These are phyloP conservation scores for Alternaria novae-zelandiae DNA, from an alignment of 2,329 filamentous ascomycete genomes.

Conservation along the genomic window DNA sequence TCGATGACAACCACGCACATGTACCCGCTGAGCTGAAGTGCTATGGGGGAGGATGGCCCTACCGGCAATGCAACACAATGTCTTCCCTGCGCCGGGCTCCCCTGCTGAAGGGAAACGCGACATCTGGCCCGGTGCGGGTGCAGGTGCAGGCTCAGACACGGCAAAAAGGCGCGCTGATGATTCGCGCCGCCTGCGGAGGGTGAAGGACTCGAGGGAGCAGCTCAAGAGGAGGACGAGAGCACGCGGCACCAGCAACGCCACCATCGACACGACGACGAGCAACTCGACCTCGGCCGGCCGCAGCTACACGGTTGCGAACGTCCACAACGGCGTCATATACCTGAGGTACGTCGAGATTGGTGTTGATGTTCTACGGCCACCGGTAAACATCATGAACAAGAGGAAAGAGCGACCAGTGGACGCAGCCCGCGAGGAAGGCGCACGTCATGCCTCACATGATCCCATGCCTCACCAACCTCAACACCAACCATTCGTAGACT, in stretches of 20 bases:
- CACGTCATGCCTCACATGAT: not conserved
- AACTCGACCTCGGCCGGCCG: conserved; percentile 40
- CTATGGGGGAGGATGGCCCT: conserved; percentile 47
- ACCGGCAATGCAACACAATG: conserved; percentile 41
- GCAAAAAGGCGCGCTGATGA: conserved; percentile 39
- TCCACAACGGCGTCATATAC: conserved; percentile 57
- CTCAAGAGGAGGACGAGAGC: conserved; percentile 42
- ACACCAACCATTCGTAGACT: not conserved
- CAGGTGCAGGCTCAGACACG: conserved; percentile 28
- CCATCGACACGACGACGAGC: conserved; percentile 36
- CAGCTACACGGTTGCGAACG: conserved; percentile 57
- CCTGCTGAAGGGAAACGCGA: conserved; percentile 36
- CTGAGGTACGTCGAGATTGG: conserved; percentile 46
- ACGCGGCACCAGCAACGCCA: conserved; percentile 41
- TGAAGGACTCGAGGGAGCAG: conserved; percentile 48
- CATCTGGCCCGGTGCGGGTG: conserved; percentile 24
- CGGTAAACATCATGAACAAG: not conserved
- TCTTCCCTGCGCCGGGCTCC: conserved; percentile 35
- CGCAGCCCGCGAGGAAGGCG: not conserved
- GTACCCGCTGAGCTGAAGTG: conserved; percentile 24
- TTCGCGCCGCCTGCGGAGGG: conserved; percentile 41
- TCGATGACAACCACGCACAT: conserved; percentile 15
- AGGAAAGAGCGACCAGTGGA: not conserved
- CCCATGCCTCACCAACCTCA: not conserved
- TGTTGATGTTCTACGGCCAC: not conserved